Percentiles rank a stretch among this genome's conserved stretches.
phyloP scores from a whole-genome alignment of 2,329 filamentous ascomycete species.

The Exophiala aquamarina region DNA sequence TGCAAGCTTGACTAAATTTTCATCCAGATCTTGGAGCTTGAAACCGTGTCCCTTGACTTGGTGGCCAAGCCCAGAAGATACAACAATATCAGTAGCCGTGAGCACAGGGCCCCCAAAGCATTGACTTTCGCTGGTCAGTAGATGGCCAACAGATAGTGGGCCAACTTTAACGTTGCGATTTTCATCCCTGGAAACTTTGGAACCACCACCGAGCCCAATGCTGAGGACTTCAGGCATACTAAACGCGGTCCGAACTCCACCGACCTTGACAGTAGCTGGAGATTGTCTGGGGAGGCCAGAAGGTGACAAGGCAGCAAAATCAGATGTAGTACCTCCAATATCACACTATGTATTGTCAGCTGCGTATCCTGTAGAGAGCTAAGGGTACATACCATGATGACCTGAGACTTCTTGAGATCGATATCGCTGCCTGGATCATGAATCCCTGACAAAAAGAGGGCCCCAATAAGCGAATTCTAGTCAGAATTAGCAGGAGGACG shows the following conservation, averaged over 20 bases:
- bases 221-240: constrained; percentile 56
- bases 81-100: constrained; percentile 54
- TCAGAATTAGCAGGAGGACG: too few species aligned
- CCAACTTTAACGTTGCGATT: constrained; percentile 46
- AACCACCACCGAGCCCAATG: constrained; percentile 57
- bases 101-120: constrained; percentile 54
- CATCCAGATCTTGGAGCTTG: constrained; percentile 22
- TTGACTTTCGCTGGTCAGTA: constrained; percentile 46
- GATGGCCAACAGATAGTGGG: constrained; percentile 56
- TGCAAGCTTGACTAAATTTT: constrained; percentile 37
- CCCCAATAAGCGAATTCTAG: constrained; percentile 48
- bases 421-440: constrained; percentile 18
- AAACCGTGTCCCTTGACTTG: constrained; percentile 20
- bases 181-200: constrained; percentile 32
- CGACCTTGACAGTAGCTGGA: constrained; percentile 57
- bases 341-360: constrained; percentile 49
- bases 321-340: constrained; percentile 66
- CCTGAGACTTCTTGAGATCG: constrained; percentile 27
- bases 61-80: constrained; percentile 35
- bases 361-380: too few species aligned
- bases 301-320: constrained; percentile 60
- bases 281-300: constrained; percentile 65
- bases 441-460: constrained; percentile 54
- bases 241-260: constrained; percentile 60
- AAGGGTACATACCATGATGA: constrained; percentile 44